Base-by-base conservation (phyloP, 305 asterid genomes). In the Stenogyne calaminthoides region DNA sequence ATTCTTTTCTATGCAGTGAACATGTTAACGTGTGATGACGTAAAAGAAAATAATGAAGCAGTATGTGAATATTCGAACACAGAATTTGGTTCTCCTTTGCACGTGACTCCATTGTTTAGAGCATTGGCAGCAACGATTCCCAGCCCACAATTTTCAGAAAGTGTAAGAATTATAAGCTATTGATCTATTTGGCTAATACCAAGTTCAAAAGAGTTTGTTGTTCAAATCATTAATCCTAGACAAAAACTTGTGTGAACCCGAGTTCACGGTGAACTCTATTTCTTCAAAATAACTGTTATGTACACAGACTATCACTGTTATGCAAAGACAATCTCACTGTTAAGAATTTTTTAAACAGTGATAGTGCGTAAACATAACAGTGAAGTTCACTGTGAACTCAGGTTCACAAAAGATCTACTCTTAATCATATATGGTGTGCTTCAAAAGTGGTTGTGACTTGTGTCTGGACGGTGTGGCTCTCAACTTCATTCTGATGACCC, bases 101-200 rank as follows among this genome's bases (percentile, higher is more conserved):
- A 88, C 39, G 91, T 91, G 77, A 93, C 96, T 76, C 99, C 98
- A 19, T 66, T 91, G 74, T 95, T 95, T 88, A 88, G 92, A 84
- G 82, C 98, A 78, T 79, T 91, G 78, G 99, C 99, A 71, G 97
- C 95, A 54, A 85, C 96, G 58, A 91, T 93, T 79, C 98, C 99
- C 61, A 95, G 93, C 76, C 99, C 99, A 69, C 80, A 89, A 82
- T 95, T 95, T 82, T 93, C 98, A 11, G 99, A 93, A 91, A 95
- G 99, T 67, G 99, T 93, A 88, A 89, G 99, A 80, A 52, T 47
- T 65, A 69, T 58, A 72, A 72, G 44, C 68, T 80, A 69, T 46
- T 66, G 5, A n/a, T 73, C 72, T 58, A 55, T 63, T 67, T 70
- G 52, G 22, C 16, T 54, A 14, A 15, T n/a, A 40, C 54, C 29